A percentile compares a stretch with the other conserved stretches of the same genome.
phyloP scores from a whole-genome alignment of 2,329 filamentous ascomycete species.

The Endothia cerciana region DNA sequence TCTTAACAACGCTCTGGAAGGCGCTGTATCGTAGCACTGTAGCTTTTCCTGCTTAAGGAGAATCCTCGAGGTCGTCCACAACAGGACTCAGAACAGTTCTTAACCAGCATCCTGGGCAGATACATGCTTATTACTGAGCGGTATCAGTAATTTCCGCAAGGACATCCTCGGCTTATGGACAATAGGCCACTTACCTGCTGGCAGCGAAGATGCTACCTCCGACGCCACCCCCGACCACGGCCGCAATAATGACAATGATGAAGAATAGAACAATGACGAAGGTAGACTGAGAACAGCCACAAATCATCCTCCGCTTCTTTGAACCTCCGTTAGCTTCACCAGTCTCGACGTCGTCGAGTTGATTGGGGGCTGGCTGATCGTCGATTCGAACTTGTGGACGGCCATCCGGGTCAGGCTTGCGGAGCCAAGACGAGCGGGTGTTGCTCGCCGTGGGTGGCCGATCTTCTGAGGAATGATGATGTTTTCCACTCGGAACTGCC shows the following conservation, averaged over 20 bases:
- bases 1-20: neutral
- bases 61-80: neutral
- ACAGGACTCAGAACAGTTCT: neutral
- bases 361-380: neutral
- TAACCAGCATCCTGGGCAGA: neutral
- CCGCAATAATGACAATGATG: constrained; percentile 19
- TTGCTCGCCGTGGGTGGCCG: neutral
- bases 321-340: neutral
- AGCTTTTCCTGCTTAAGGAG: neutral
- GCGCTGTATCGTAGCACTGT: neutral
- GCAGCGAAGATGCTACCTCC: constrained; percentile 16
- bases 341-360: constrained; percentile 13
- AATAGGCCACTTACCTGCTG: constrained; percentile 5
- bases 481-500: neutral
- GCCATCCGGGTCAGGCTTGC: constrained; percentile 4
- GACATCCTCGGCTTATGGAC: neutral
- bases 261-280: constrained; percentile 22
- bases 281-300: constrained; percentile 20
- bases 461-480: neutral
- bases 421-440: constrained; percentile 10
- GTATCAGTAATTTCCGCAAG: neutral
- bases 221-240: constrained; percentile 21
- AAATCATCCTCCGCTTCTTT: constrained; percentile 9
- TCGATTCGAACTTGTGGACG: neutral
- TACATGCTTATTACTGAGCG: neutral